Evolutionary conservation across 2,329 filamentous ascomycete genomes (phyloP), one percentile per base, ranked within the genome.

Genomic region (Neofusicoccum kwambonambiense): DNA sequence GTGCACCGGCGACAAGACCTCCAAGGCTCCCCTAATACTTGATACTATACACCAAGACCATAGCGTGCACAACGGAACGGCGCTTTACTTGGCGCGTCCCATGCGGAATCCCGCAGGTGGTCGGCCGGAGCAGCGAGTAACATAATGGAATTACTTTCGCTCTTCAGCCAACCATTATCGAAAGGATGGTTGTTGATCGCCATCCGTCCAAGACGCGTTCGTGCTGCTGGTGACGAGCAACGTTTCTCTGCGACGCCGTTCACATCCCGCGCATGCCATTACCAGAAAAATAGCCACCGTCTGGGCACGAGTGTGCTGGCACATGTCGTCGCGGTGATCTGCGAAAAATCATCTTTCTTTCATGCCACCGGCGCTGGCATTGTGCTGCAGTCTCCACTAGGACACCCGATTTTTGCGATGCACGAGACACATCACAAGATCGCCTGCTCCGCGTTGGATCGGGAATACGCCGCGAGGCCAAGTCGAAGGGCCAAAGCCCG

Each of bases 391-490:
- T 15, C 41, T 60, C 56, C 56, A 47, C 56, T 47, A 37, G 42
- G 11, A 47, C 31, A 37, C 31, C 54, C 27, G 37, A 42, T 47
- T 47, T 37, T 19, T 37, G 41, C 54, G 31, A 47, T 35, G 41
- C 56, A 45, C 56, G 56, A 47, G 42, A 60, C 42, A 60, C 8
- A 47, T 47, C 41, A 35, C 27, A 35, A 34, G 56, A 47, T 60
- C 56, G 56, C 17, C 27, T 12, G 15, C 12, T 5, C 22, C 15
- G 56, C 56, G 56, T 37, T 12, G 41, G 56, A 60, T 60, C 42
- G 56, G 42, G 11, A 15, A 4, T 4, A 45, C 13, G 22, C 22
- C 52, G 37, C 19, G 39, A 27, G 34, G 39, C 19, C 19, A 17
- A n/a, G 35, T 13, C 13, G 11, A 57, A 34, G 22, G 27, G 17